Conservation (phyloP, 1,284 basidiomycete genomes). For the Naganishia sp. region DNA sequence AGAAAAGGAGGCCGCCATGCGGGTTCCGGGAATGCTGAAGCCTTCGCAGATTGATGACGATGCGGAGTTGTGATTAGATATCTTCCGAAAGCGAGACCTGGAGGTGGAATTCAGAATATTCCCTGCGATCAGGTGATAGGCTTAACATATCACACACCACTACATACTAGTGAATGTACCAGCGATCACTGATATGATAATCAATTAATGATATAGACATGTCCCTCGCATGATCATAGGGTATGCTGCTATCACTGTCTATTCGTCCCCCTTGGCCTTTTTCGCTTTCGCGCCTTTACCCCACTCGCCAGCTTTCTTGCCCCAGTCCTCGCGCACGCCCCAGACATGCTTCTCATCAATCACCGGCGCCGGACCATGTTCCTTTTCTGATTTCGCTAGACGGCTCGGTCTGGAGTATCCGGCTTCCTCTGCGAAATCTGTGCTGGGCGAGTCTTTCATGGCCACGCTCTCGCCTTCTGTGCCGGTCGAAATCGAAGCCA, state of each 20-base stretch:
- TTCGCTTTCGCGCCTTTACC: conserved; percentile 53
- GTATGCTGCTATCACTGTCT: background rate
- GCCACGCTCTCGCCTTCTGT: conserved; percentile 12
- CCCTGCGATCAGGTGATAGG: conserved; percentile 6
- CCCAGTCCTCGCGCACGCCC: conserved; percentile 56
- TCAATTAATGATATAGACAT: conserved; percentile 7
- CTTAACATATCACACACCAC: too few relatives aligned
- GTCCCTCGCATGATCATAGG: conserved; percentile 1
- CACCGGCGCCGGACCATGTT: conserved; percentile 37
- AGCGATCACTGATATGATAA: conserved; percentile 11
- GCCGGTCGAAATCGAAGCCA: conserved; percentile 21
- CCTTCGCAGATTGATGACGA: conserved; percentile 86
- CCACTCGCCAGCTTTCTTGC: conserved; percentile 56
- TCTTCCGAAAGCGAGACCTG: too few relatives aligned
- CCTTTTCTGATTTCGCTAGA: conserved; percentile 16
- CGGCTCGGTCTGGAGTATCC: conserved; percentile 37
- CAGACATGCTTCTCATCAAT: conserved; percentile 50
- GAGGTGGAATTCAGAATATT: background rate
- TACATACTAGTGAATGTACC: background rate
- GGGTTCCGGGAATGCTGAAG: conserved; percentile 98
- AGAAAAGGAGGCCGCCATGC: conserved; percentile 84
- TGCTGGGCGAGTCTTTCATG: background rate
- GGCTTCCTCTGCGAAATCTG: conserved; percentile 42
- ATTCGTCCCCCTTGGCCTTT: conserved; percentile 30
- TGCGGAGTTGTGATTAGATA: conserved; percentile 52